Evolutionary conservation across 2,329 filamentous ascomycete species (phyloP).

Genomic region (Aspergillus sp.): DNA sequence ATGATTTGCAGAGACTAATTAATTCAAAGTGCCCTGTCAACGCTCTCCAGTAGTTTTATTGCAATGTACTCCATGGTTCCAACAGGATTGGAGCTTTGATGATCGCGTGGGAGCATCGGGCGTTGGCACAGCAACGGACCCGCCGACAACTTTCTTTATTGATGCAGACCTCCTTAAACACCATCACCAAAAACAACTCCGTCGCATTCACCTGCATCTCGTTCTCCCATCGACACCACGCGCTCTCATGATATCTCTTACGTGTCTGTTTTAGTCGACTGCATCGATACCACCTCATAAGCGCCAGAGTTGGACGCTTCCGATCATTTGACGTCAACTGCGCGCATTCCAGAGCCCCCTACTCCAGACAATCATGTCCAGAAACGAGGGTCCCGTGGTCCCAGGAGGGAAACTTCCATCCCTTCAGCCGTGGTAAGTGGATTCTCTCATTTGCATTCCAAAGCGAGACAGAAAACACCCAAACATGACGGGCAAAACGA

Average conservation of each 20-base stretch:
- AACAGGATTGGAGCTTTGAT: not conserved
- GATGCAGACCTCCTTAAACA: not conserved
- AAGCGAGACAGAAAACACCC: not conserved
- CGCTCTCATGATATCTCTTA: not conserved
- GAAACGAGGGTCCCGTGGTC: conserved; percentile 4
- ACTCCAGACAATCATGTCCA: conserved; percentile 7
- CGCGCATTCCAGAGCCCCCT: not conserved
- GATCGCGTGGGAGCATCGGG: not conserved
- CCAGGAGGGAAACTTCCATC: not conserved
- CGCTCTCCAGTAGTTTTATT: no score
- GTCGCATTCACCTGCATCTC: no score
- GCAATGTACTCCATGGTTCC: not conserved
- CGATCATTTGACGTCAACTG: conserved; percentile 2
- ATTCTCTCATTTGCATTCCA: conserved; percentile 2
- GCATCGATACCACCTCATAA: not conserved
- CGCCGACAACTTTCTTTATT: not conserved
- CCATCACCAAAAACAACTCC: not conserved
- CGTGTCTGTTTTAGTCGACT: not conserved
- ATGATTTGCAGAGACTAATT: no score
- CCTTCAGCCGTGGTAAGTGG: conserved; percentile 10
- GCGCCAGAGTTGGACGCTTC: no score
- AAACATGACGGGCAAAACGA: not conserved
- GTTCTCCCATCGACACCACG: not conserved
- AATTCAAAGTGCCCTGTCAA: no score
- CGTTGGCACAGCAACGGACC: conserved; percentile 24